These are phyloP conservation scores for Scenedesmus sp. DNA, from an alignment of 163 green algal species.

Conservation along the genomic window DNA sequence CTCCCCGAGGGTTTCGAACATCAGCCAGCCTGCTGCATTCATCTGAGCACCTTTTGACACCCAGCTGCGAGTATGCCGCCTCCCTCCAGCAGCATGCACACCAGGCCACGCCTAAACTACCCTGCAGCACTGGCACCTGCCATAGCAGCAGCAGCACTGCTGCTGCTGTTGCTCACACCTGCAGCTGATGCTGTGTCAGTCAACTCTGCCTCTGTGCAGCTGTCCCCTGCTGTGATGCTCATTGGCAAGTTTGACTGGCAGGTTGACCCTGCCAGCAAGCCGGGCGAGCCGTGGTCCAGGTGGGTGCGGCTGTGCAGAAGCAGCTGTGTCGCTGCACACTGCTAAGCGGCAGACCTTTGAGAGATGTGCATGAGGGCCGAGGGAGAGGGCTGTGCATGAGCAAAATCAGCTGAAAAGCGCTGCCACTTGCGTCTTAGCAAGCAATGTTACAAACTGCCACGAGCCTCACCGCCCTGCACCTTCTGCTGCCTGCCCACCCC, in stretches of 20 bases:
- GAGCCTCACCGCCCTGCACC: neutral
- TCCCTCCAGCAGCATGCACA: neutral
- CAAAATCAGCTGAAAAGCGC: neutral
- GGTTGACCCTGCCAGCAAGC: slow-evolving; percentile 27
- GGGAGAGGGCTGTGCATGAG: too few relatives aligned
- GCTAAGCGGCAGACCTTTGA: too few relatives aligned
- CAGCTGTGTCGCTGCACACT: neutral
- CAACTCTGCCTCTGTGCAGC: slow-evolving; percentile 31
- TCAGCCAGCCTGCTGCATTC: neutral
- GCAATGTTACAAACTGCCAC: too few relatives aligned
- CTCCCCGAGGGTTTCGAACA: neutral
- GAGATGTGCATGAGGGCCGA: too few relatives aligned
- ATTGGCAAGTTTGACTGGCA: slow-evolving; percentile 58
- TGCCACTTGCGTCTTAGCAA: neutral
- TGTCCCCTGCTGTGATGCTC: slow-evolving; percentile 45
- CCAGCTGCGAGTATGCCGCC: neutral
- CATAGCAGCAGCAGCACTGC: neutral
- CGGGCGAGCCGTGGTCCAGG: slow-evolving; percentile 33
- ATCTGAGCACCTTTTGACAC: neutral
- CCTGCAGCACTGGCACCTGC: neutral
- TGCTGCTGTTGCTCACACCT: neutral
- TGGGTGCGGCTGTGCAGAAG: neutral
- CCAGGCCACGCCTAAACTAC: neutral
- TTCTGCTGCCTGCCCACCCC: neutral
- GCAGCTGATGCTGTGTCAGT: neutral